Evolutionary conservation across 2,329 filamentous ascomycete species (phyloP), one percentile per base, ranked within the genome.

Genomic region (Grosmannia clavigera): DNA sequence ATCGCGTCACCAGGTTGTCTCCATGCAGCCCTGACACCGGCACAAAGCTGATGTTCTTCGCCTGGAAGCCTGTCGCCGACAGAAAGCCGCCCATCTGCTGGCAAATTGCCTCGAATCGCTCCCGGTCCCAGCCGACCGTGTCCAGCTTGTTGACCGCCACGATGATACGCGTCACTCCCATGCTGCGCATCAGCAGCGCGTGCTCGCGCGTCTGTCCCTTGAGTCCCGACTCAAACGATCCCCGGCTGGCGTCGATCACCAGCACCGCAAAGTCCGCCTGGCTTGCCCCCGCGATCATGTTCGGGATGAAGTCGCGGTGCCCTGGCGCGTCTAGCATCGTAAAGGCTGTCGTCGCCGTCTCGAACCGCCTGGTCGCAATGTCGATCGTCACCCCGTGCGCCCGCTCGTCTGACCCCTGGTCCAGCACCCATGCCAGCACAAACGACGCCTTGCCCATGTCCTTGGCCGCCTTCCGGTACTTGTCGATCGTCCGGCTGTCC

Each of bases 61-160:
- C 70, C 60, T 87, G 82, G 68, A 97, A 99, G 1, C 90, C 90
- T 0, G 92, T 88, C 0, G 86, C 83, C 0, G 82, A 84, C 62
- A 99, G 76, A 70, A 99, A 96, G 0, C 89, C 86, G 0, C 83
- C 83, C 64, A 96, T 85, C 67, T 96, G 90, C 63, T 90, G 83
- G 52, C 83, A 81, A 60, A 99, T 96, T 67, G 95, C 88, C 29
- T 90, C 81, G 66, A 95, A 99, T 2, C 90, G 82, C 5, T 84
- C 85, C 70, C 89, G 77, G 2, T 86, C 88, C 95, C 95, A 99
- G 6, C 78, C 76, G 7, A 92, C 85, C 19, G 85, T 86, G 70
- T 99, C 94, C 67, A 99, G 86, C 72, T 99, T 99, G 75, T 99
- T 99, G 63, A 99, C 84, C 1, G 90, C 92, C 33, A 99, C 87